A percentile compares a stretch with the other conserved stretches of the same genome.
These are phyloP conservation scores for Fusarium sp. DNA, from an alignment of 2,329 filamentous ascomycete genomes.

Conservation along the genomic window DNA sequence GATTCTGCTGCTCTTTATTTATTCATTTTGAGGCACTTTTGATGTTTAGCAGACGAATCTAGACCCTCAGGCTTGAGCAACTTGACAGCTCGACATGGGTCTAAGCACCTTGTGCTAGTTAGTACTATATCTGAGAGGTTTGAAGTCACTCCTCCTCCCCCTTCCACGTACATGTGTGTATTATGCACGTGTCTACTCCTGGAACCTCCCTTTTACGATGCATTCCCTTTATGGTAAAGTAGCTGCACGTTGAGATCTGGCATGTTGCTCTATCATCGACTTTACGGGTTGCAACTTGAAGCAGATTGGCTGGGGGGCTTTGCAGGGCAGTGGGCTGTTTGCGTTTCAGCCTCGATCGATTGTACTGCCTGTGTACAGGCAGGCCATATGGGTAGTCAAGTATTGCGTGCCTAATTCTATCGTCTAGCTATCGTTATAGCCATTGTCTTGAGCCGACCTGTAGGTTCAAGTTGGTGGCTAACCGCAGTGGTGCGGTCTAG, in stretches of 20 bases:
- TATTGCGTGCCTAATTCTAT: no score
- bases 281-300: constrained; percentile 3
- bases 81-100: constrained; percentile 12
- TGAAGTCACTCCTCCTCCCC: constrained; percentile 1
- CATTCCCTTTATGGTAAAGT: constrained; percentile 29
- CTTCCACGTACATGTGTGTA: background rate
- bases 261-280: constrained; percentile 20
- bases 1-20: background rate
- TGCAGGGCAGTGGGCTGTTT: constrained; percentile 6
- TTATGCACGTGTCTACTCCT: background rate
- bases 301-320: constrained; percentile 2
- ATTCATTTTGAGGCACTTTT: background rate
- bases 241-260: constrained; percentile 28
- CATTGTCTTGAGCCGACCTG: constrained; percentile 8
- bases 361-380: background rate
- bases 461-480: constrained; percentile 23
- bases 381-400: no score
- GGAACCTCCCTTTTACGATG: constrained; percentile 17
- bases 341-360: constrained; percentile 15
- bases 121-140: constrained; percentile 3
- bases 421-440: background rate
- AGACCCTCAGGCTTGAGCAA: constrained; percentile 9
- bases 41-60: constrained; percentile 2
- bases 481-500: constrained; percentile 22
- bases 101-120: constrained; percentile 16